Evolutionary conservation across 331 rosid genomes (phyloP).

Genomic region (Ulmus americana): DNA sequence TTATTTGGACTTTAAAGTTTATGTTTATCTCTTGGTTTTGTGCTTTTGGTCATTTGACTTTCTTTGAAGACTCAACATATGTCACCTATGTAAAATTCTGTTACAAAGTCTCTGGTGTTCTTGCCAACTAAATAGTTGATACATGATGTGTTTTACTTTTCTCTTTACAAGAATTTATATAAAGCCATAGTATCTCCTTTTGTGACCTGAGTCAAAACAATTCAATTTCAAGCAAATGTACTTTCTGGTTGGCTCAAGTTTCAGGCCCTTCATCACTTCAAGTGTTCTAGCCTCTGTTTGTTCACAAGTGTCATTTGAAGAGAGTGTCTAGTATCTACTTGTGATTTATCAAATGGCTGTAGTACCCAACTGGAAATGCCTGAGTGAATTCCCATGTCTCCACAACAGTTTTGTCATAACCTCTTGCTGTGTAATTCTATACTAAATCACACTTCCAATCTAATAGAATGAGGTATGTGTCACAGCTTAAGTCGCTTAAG

Average conservation of each 20-base stretch:
- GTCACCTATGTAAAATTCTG: constrained; percentile 28
- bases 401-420: background rate
- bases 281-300: background rate
- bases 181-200: background rate
- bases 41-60: constrained; percentile 21
- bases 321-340: background rate
- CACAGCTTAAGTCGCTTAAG: constrained; percentile 1
- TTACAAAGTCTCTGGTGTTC: constrained; percentile 23
- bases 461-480: background rate
- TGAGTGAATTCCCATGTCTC: constrained; percentile 9
- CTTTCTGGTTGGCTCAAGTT: background rate
- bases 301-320: background rate
- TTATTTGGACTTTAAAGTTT: background rate
- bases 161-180: constrained; percentile 20
- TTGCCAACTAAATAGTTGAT: constrained; percentile 13
- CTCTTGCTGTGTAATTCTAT: constrained; percentile 12
- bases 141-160: constrained; percentile 24
- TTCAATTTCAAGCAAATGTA: constrained; percentile 16
- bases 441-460: constrained; percentile 6
- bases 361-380: constrained; percentile 6
- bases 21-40: constrained; percentile 14
- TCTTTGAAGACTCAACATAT: constrained; percentile 32
- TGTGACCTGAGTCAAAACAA: background rate
- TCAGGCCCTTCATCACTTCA: background rate
- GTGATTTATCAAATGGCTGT: background rate